Conservation (phyloP, 495 filamentous ascomycete genomes). For the Bacidia rubella region DNA sequence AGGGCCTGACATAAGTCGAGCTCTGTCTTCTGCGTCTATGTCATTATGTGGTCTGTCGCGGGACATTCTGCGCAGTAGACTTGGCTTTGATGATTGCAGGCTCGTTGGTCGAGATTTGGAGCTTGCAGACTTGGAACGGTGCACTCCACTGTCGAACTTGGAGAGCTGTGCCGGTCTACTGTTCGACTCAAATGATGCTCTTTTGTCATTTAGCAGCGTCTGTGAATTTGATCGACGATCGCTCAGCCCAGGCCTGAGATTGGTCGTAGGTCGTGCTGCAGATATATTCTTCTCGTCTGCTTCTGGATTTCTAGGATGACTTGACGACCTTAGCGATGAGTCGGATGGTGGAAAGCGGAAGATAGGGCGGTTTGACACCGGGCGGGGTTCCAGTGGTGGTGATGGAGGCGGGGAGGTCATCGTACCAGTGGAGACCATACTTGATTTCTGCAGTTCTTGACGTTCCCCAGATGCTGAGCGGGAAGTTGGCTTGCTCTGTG, state of each 20-base stretch:
- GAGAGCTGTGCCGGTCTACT: conserved; percentile 27
- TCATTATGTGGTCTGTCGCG: conserved; percentile 5
- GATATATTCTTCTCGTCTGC: conserved; percentile 3
- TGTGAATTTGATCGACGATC: conserved; percentile 40
- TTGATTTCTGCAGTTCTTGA: conserved; percentile 43
- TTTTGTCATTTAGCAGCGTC: conserved; percentile 31
- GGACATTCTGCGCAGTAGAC: conserved; percentile 32
- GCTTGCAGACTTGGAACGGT: conserved; percentile 51
- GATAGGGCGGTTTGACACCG: conserved; percentile 34
- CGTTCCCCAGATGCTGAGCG: conserved; percentile 39
- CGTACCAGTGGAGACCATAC: conserved; percentile 85
- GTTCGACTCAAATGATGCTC: conserved; percentile 56
- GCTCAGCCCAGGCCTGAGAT: conserved; percentile 27
- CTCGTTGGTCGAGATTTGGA: conserved; percentile 55
- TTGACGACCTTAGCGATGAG: conserved; percentile 40
- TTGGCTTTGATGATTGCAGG: conserved; percentile 64
- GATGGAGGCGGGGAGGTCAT: conserved; percentile 73
- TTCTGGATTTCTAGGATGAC: conserved; percentile 32
- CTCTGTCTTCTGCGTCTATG: conserved; percentile 16
- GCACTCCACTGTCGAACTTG: conserved; percentile 41
- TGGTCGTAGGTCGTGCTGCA: conserved; percentile 10
- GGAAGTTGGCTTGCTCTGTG: conserved; percentile 5
- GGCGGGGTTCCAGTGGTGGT: conserved; percentile 33
- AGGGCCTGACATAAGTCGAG: conserved; percentile 21
- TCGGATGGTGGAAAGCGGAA: conserved; percentile 48